A percentile compares a stretch with the other conserved stretches of the same genome.
Conservation (phyloP, 192 early-diverging fungal genomes). For the Backusella psychrophila region DNA sequence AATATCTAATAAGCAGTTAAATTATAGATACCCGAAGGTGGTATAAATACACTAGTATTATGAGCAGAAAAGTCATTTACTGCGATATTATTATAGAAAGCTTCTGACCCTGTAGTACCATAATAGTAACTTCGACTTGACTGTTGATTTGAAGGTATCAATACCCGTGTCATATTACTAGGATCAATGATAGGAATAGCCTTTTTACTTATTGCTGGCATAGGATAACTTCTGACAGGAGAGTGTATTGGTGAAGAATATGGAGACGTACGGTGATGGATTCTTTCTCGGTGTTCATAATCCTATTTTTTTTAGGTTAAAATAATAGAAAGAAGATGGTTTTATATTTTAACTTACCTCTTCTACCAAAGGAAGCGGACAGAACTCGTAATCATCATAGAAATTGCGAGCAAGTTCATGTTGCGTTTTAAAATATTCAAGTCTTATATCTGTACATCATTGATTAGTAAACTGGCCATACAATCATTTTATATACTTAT, state of each 20-base stretch:
- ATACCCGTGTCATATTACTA: slow-evolving; percentile 41
- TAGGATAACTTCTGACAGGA: not conserved
- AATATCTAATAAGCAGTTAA: not conserved
- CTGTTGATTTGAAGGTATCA: not conserved
- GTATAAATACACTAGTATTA: not conserved
- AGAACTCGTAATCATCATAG: slow-evolving; percentile 59
- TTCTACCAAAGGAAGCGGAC: slow-evolving; percentile 49
- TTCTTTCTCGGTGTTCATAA: slow-evolving; percentile 25
- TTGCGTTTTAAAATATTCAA: slow-evolving; percentile 47
- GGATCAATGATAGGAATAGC: slow-evolving; percentile 53
- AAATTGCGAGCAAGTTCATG: slow-evolving; percentile 53
- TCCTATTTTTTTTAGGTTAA: slow-evolving; percentile 10
- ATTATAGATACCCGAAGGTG: not conserved
- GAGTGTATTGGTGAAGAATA: slow-evolving; percentile 13
- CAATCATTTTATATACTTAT: not conserved
- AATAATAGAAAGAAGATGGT: not conserved
- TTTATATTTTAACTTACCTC: slow-evolving; percentile 11
- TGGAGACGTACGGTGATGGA: slow-evolving; percentile 19
- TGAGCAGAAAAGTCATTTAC: not conserved
- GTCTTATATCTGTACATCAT: slow-evolving; percentile 3
- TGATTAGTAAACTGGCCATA: not conserved
- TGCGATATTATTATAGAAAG: not conserved
- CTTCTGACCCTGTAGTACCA: not conserved
- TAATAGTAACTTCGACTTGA: not conserved
- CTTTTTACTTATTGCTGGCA: slow-evolving; percentile 9